Conservation (phyloP, 352 stramenopile species). For the Globisporangium parvum region DNA sequence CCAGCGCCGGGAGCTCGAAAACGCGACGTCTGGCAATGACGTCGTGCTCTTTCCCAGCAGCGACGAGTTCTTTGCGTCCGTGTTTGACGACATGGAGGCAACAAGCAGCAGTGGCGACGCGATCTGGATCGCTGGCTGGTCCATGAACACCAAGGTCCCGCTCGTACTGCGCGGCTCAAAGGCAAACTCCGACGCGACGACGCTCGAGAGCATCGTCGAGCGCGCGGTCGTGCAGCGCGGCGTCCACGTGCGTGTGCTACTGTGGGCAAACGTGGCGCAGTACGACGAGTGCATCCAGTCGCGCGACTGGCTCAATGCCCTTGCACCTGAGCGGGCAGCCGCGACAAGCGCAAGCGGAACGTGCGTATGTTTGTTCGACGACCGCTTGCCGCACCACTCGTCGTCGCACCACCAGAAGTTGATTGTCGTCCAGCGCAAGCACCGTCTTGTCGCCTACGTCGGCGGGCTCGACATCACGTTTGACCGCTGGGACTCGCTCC, state of each 20-base stretch:
- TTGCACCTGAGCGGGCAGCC: background rate
- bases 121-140: slow-evolving; percentile 22
- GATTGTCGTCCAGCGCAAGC: slow-evolving; percentile 38
- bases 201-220: slow-evolving; percentile 13
- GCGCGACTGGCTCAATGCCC: slow-evolving; percentile 23
- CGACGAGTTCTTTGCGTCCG: slow-evolving; percentile 11
- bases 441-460: slow-evolving; percentile 35
- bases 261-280: slow-evolving; percentile 22
- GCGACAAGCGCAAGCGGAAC: background rate
- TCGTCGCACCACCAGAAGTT: slow-evolving; percentile 72
- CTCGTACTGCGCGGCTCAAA: slow-evolving; percentile 4
- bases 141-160: slow-evolving; percentile 13
- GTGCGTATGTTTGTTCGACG: slow-evolving; percentile 49
- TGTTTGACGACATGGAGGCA: slow-evolving; percentile 15
- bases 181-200: background rate
- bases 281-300: slow-evolving; percentile 8
- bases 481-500: slow-evolving; percentile 56
- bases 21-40: background rate
- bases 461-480: slow-evolving; percentile 49
- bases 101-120: slow-evolving; percentile 3
- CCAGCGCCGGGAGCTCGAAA: slow-evolving; percentile 1
- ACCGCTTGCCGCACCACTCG: slow-evolving; percentile 48
- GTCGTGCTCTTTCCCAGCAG: slow-evolving; percentile 8
- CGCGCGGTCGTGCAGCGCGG: slow-evolving; percentile 15
- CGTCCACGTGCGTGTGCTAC: slow-evolving; percentile 21